Evolutionary conservation across 345 rosid genomes (phyloP).

Genomic region (Diplotaxis tenuifolia): DNA sequence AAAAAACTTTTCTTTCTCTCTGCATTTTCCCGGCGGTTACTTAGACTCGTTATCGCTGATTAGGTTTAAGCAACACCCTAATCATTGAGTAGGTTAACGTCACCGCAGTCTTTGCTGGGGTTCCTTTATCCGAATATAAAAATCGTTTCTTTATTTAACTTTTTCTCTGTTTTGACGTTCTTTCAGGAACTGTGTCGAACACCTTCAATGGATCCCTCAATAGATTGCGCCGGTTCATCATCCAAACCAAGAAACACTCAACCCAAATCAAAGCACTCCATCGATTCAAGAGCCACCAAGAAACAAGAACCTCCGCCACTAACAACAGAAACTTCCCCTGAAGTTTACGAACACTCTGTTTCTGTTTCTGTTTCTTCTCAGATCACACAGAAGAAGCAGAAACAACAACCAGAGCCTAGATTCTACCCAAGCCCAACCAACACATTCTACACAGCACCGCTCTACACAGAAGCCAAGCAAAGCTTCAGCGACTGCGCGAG

Average conservation of each 20-base stretch:
- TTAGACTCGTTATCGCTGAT: conserved; percentile 25
- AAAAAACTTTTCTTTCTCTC: conserved; percentile 23
- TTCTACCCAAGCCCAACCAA: conserved; percentile 61
- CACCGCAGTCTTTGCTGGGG: conserved; percentile 38
- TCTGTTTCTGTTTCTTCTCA: conserved; percentile 37
- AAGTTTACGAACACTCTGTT: conserved; percentile 43
- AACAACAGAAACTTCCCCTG: conserved; percentile 31
- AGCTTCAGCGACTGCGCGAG: conserved; percentile 76
- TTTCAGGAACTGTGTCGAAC: conserved; percentile 39
- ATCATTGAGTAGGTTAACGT: conserved; percentile 21
- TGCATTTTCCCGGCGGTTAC: conserved; percentile 32
- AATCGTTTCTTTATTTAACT: conserved; percentile 9
- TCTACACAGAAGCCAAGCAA: conserved; percentile 56
- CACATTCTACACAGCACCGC: conserved; percentile 56
- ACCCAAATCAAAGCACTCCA: conserved; percentile 38
- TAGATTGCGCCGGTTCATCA: conserved; percentile 44
- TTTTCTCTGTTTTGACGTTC: conserved; percentile 26
- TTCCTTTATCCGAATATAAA: conserved; percentile 26
- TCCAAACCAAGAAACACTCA: conserved; percentile 44
- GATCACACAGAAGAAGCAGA: conserved; percentile 35
- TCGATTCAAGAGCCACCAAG: conserved; percentile 44
- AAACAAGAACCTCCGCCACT: conserved; percentile 36
- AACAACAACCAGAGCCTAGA: conserved; percentile 44
- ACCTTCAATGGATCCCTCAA: conserved; percentile 59
- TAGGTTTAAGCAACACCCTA: conserved; percentile 20